Base-by-base conservation (phyloP, 108 stramenopile genomes). In the Nitzschia sp. region DNA sequence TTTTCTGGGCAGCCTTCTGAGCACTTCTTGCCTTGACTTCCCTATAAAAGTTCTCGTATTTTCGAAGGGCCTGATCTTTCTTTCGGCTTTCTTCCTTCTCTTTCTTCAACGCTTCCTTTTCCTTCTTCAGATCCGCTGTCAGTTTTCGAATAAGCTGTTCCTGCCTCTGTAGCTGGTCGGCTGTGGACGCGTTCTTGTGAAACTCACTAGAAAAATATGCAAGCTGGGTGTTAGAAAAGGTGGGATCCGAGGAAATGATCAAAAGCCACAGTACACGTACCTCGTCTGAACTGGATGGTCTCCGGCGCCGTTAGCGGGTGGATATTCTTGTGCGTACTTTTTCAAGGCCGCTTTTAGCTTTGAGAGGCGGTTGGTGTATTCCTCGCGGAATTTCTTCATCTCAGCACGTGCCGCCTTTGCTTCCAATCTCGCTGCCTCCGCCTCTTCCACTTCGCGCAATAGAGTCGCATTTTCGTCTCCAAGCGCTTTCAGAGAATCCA, bases 21-120 rank as follows among this genome's bases (percentile, higher is more conserved):
- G 91, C 94, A 68, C 91, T 93, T 15, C 88, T 61, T 5, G 88
- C 88, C 61, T 95, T 95, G 18, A 95, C 91, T 66, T 95, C 91
- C 25, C 83, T 64, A 66, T 95, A 95, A 54, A 95, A 95, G 11
- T 64, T 84, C 66, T 95, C 94, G 77, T 95, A 95, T 63, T 92
- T 92, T 49, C 84, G 76, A 21, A 95, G 72, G 3, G 90, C 88
- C 17, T 74, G 72, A 58, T 92, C 94, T 69, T 95, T 95, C 78
- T 90, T 91, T 59, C 85, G 91, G 33, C 76, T 74, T 51, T 95
- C 91, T 27, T 90, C 91, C 58, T 91, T 89, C 71, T 91, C 94
- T 62, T 89, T 86, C 32, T 85, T 77, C 33, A 95, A 51, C 4
- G 49, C 49, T 31, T 89, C 90, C 54, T 91, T 89, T 71, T 91